Evolutionary conservation across 2,329 filamentous ascomycete genomes (phyloP).

Genomic region (Cercospora sp.): DNA sequence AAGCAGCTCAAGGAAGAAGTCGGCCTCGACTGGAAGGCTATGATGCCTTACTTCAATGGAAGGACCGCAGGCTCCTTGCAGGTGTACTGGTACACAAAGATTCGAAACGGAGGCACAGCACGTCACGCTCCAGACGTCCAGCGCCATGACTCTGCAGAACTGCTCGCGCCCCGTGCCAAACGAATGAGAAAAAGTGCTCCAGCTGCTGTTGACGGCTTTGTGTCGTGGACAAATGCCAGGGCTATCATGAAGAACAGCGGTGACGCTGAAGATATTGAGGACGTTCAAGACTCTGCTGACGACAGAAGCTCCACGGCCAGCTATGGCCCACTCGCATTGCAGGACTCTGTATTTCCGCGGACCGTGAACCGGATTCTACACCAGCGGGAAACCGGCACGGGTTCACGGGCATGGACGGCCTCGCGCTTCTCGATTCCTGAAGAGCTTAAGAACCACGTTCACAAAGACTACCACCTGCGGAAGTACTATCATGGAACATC

Average conservation of each 20-base stretch:
- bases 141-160: constrained; percentile 4
- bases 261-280: background rate
- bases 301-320: background rate
- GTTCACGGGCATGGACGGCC: constrained; percentile 24
- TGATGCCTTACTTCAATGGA: constrained; percentile 38
- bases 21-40: constrained; percentile 39
- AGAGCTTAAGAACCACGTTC: constrained; percentile 37
- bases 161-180: constrained; percentile 11
- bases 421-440: constrained; percentile 20
- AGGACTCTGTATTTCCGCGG: constrained; percentile 26
- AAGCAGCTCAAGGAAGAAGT: constrained; percentile 46
- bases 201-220: constrained; percentile 25
- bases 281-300: background rate
- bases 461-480: constrained; percentile 45
- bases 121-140: background rate
- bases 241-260: constrained; percentile 6
- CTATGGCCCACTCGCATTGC: background rate
- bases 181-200: constrained; percentile 8
- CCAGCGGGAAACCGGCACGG: constrained; percentile 32
- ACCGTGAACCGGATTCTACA: constrained; percentile 29
- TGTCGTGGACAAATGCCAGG: constrained; percentile 29
- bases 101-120: constrained; percentile 1
- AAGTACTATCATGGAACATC: constrained; percentile 59
- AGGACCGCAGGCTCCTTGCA: constrained; percentile 36
- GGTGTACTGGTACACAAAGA: constrained; percentile 30